Evolutionary conservation across 1,139 yeast genomes (phyloP).

Genomic region (Scheffersomyces segobiensis): DNA sequence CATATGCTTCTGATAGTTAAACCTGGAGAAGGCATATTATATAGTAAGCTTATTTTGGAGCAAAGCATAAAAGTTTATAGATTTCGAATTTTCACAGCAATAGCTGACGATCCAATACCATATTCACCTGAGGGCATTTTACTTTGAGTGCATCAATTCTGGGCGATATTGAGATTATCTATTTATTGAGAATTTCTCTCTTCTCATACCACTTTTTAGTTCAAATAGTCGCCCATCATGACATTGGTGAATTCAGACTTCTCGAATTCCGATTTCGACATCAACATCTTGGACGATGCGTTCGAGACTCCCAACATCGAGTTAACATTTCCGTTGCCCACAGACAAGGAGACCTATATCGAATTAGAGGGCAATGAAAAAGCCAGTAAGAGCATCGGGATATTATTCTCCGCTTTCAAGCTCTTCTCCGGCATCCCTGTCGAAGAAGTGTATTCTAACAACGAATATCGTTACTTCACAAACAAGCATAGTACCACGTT

Average conservation of each 20-base stretch:
- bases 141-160: neutral
- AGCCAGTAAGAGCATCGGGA: slow-evolving; percentile 16
- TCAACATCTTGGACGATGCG: slow-evolving; percentile 42
- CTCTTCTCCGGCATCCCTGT: slow-evolving; percentile 26
- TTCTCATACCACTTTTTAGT: neutral
- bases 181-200: neutral
- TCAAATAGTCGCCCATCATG: neutral
- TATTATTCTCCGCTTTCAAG: slow-evolving; percentile 31
- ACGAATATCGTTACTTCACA: slow-evolving; percentile 38
- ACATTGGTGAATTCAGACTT: slow-evolving; percentile 1
- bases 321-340: slow-evolving; percentile 43
- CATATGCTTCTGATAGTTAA: neutral
- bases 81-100: neutral
- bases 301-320: slow-evolving; percentile 31
- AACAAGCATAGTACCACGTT: slow-evolving; percentile 35
- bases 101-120: neutral
- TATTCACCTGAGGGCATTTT: neutral
- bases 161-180: neutral
- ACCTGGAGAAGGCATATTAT: neutral
- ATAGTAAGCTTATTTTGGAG: neutral
- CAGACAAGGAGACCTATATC: slow-evolving; percentile 33
- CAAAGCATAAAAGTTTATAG: neutral
- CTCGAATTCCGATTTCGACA: slow-evolving; percentile 22
- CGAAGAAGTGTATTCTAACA: slow-evolving; percentile 33
- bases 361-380: slow-evolving; percentile 31